phyloP scores from a whole-genome alignment of 805 yeast species.

The Monosporozyma yasuniensis region DNA sequence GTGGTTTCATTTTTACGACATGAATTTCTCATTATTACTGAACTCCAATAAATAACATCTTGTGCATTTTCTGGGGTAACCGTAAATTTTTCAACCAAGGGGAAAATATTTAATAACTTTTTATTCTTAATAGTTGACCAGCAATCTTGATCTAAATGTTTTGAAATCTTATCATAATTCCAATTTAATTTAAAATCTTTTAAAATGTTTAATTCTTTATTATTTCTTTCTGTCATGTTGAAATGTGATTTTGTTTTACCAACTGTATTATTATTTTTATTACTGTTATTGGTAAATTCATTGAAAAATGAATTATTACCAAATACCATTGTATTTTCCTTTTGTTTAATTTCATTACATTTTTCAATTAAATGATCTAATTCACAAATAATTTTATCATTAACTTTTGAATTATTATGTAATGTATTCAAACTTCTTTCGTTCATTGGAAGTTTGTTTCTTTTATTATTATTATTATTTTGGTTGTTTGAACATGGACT shows the following conservation, averaged over 20 bases:
- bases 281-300: too few relatives aligned
- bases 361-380: not conserved
- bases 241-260: not conserved
- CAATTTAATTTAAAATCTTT: slow-evolving; percentile 31
- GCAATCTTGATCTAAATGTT: slow-evolving; percentile 15
- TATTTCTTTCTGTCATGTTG: not conserved
- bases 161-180: slow-evolving; percentile 37
- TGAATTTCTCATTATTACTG: slow-evolving; percentile 94
- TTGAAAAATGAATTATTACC: not conserved
- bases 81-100: slow-evolving; percentile 86
- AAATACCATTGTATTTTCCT: not conserved
- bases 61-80: slow-evolving; percentile 51
- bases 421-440: not conserved
- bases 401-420: not conserved
- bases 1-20: slow-evolving; percentile 81
- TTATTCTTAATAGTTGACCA: slow-evolving; percentile 33
- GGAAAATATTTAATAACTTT: slow-evolving; percentile 64
- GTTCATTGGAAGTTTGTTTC: not conserved
- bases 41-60: slow-evolving; percentile 92
- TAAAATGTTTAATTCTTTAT: slow-evolving; percentile 8
- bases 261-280: not conserved
- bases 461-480: not conserved
- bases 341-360: not conserved
- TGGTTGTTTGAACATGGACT: not conserved
- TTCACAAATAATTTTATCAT: not conserved